Evolutionary conservation across 2,329 filamentous ascomycete genomes (phyloP).

Genomic region (Aureobasidium pullulans): DNA sequence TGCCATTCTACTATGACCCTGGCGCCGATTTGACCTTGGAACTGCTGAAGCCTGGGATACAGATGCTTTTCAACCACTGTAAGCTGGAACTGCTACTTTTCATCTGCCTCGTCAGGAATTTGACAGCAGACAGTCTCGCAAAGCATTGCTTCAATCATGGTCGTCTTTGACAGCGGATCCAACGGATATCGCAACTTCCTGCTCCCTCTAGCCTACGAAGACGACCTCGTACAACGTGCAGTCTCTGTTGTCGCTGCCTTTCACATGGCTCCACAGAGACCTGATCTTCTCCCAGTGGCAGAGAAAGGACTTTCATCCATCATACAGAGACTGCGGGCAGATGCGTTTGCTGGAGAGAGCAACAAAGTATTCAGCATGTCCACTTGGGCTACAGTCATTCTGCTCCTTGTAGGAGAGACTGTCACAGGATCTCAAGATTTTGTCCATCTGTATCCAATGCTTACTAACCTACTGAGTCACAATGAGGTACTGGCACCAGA

Average conservation of each 20-base stretch:
- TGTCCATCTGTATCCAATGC: conserved; percentile 31
- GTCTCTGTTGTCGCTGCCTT: conserved; percentile 35
- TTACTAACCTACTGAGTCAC: conserved; percentile 24
- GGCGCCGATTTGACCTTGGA: neutral
- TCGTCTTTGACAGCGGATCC: conserved; percentile 29
- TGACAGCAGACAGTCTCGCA: conserved; percentile 23
- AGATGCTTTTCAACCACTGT: conserved; percentile 8
- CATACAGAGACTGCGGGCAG: conserved; percentile 29
- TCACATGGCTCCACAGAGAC: conserved; percentile 29
- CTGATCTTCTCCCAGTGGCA: conserved; percentile 26
- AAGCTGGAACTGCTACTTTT: neutral
- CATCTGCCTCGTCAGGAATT: neutral
- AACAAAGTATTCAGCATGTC: conserved; percentile 31
- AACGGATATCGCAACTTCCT: conserved; percentile 36
- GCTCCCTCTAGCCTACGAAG: conserved; percentile 33
- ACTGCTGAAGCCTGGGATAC: conserved; percentile 4
- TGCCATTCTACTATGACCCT: neutral
- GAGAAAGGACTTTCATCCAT: conserved; percentile 31
- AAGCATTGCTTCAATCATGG: conserved; percentile 34
- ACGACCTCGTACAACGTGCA: conserved; percentile 30
- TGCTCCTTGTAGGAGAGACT: conserved; percentile 35
- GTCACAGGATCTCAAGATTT: conserved; percentile 36
- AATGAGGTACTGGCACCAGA: conserved; percentile 13
- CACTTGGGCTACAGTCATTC: conserved; percentile 32
- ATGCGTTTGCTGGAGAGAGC: conserved; percentile 24